A percentile compares a stretch with the other conserved stretches of the same genome.
Conservation (phyloP, 768 basidiomycete species). For the Cubamyces lactineus region DNA sequence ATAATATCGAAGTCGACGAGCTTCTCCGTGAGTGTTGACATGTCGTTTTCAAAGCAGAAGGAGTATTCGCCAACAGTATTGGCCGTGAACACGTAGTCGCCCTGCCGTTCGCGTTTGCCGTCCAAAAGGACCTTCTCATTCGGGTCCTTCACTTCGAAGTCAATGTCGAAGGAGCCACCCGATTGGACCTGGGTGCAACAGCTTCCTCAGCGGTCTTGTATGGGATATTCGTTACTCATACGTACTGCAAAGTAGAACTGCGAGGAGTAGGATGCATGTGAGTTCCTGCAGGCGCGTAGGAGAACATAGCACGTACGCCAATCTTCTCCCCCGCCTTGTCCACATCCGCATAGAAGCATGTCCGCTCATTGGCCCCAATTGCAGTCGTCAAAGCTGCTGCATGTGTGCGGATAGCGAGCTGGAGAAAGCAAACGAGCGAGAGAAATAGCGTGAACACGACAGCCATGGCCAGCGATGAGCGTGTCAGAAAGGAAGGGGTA, state of each 20-base stretch:
- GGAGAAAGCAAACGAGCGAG: constrained; percentile 26
- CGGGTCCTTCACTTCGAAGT: constrained; percentile 92
- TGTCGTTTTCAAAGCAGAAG: constrained; percentile 99
- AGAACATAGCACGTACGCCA: constrained; percentile 54
- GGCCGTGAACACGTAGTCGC: constrained; percentile 96
- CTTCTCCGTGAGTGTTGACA: constrained; percentile 92
- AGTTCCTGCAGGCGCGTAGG: constrained; percentile 1
- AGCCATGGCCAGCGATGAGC: constrained; percentile 31
- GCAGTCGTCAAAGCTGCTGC: constrained; percentile 80
- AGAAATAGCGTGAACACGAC: constrained; percentile 23
- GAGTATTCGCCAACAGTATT: constrained; percentile 89
- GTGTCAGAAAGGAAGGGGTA: constrained; percentile 20
- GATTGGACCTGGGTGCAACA: constrained; percentile 75
- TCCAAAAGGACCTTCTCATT: constrained; percentile 86
- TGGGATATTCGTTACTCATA: constrained; percentile 10
- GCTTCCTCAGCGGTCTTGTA: neutral
- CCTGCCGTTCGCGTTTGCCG: constrained; percentile 87
- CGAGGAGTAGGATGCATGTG: neutral
- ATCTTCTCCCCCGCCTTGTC: constrained; percentile 96
- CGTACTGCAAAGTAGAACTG: constrained; percentile 97
- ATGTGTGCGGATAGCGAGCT: constrained; percentile 26
- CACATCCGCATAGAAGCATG: constrained; percentile 96
- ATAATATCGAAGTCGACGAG: constrained; percentile 96
- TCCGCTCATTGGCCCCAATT: constrained; percentile 74
- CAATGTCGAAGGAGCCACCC: constrained; percentile 95